A percentile compares a stretch with the other conserved stretches of the same genome.
Evolutionary conservation across 345 rosid species (phyloP).

Genomic region (Pseudoturritis turrita): DNA sequence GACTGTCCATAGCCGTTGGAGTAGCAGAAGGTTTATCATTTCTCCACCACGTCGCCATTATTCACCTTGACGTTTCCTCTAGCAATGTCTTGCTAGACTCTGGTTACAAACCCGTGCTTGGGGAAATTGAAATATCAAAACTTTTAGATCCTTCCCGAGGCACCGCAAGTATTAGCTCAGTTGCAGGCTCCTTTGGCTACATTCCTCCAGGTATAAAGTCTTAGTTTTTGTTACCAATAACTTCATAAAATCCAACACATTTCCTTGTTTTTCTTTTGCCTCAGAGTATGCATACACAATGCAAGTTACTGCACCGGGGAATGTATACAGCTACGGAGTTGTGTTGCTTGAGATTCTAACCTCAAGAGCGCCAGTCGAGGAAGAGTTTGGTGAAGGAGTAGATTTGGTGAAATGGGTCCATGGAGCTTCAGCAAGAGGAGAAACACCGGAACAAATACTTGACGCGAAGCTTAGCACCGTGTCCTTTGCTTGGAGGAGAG

Average conservation of each 20-base stretch:
- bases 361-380: conserved; percentile 75
- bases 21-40: conserved; percentile 89
- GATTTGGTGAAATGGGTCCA: conserved; percentile 98
- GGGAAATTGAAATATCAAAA: conserved; percentile 92
- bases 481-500: conserved; percentile 88
- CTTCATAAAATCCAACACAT: background rate
- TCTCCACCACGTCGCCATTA: conserved; percentile 86
- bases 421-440: conserved; percentile 73
- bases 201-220: conserved; percentile 80
- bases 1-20: conserved; percentile 80
- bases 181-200: conserved; percentile 94
- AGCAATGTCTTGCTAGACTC: conserved; percentile 77
- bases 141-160: conserved; percentile 79
- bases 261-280: background rate
- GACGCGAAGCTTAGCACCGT: conserved; percentile 79
- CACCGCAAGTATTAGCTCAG: conserved; percentile 82
- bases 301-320: conserved; percentile 95
- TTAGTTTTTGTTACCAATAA: background rate
- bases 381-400: conserved; percentile 83
- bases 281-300: conserved; percentile 91
- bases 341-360: conserved; percentile 91
- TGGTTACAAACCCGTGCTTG: conserved; percentile 63
- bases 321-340: conserved; percentile 92
- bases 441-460: conserved; percentile 67
- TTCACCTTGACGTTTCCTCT: conserved; percentile 90